Evolutionary conservation across 2,329 filamentous ascomycete genomes (phyloP).

Genomic region (Alternaria sp.): DNA sequence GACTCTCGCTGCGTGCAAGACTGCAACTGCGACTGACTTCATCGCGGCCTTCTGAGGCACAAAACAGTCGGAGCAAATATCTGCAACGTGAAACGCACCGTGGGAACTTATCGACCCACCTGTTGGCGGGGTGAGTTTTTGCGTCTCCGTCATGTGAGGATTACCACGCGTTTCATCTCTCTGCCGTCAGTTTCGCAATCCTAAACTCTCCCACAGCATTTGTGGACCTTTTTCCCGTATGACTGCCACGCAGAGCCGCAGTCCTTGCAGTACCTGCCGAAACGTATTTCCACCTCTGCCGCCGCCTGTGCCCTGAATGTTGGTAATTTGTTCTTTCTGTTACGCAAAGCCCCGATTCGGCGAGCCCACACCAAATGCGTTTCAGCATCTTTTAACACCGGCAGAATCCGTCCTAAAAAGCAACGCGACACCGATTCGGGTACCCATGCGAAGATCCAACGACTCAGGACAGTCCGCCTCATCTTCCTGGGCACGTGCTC

Average conservation of each 20-base stretch:
- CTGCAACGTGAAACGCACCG: constrained; percentile 24
- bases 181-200: constrained; percentile 19
- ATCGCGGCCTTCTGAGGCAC: constrained; percentile 14
- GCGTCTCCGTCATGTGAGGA: constrained; percentile 20
- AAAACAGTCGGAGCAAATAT: constrained; percentile 19
- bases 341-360: constrained; percentile 13
- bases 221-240: constrained; percentile 10
- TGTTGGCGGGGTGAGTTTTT: constrained; percentile 25
- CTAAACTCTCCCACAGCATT: constrained; percentile 4
- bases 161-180: constrained; percentile 19
- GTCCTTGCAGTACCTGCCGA: constrained; percentile 9
- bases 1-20: not conserved
- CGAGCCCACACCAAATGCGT: constrained; percentile 13
- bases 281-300: constrained; percentile 3
- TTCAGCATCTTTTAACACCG: constrained; percentile 16
- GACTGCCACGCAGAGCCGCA: constrained; percentile 6
- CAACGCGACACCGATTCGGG: constrained; percentile 8
- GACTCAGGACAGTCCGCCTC: constrained; percentile 6
- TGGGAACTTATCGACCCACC: constrained; percentile 21
- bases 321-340: not conserved
- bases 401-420: constrained; percentile 7
- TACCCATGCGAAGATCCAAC: constrained; percentile 21
- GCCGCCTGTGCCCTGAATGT: constrained; percentile 6
- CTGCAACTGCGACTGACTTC: not conserved
- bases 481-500: constrained; percentile 13